Evolutionary conservation across 192 early-diverging fungal genomes (phyloP).

Genomic region (Martensiomyces pterosporus): DNA sequence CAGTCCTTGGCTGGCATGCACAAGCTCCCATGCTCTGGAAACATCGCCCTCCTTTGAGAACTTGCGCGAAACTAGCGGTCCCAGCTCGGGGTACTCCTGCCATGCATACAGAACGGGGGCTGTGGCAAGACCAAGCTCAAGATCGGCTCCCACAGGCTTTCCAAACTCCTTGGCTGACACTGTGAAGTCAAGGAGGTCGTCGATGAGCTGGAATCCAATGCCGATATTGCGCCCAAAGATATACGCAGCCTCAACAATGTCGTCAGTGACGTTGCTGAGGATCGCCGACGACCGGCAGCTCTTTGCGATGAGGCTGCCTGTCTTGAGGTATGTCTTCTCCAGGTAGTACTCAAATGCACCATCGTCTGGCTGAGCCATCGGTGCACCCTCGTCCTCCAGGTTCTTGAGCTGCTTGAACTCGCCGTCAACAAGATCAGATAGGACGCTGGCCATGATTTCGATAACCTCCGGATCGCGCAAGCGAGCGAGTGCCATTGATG

Average conservation of each 20-base stretch:
- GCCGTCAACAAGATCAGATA: conserved; percentile 92
- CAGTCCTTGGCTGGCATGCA: conserved; percentile 76
- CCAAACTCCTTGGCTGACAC: conserved; percentile 71
- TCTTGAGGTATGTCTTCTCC: conserved; percentile 95
- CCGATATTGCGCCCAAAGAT: conserved; percentile 87
- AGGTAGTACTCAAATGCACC: conserved; percentile 84
- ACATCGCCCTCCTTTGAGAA: conserved; percentile 77
- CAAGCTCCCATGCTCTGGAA: conserved; percentile 67
- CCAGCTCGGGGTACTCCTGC: conserved; percentile 80
- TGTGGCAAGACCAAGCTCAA: conserved; percentile 86
- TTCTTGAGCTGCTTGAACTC: conserved; percentile 97
- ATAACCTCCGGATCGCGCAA: conserved; percentile 88
- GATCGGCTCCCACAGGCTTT: conserved; percentile 87
- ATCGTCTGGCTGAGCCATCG: conserved; percentile 39
- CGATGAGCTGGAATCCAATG: conserved; percentile 91
- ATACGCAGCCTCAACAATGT: conserved; percentile 76
- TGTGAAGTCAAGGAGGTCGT: conserved; percentile 91
- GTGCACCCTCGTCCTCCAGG: conserved; percentile 45
- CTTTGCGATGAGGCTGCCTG: conserved; percentile 89
- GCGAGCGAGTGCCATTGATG: conserved; percentile 85
- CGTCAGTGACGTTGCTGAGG: conserved; percentile 68
- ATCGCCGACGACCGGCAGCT: conserved; percentile 84
- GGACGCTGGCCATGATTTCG: conserved; percentile 87
- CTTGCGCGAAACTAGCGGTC: conserved; percentile 79
- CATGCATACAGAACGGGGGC: conserved; percentile 93